These are phyloP conservation scores for Mycosphaerella sp. DNA, from an alignment of 2,329 filamentous ascomycete genomes.

Conservation along the genomic window DNA sequence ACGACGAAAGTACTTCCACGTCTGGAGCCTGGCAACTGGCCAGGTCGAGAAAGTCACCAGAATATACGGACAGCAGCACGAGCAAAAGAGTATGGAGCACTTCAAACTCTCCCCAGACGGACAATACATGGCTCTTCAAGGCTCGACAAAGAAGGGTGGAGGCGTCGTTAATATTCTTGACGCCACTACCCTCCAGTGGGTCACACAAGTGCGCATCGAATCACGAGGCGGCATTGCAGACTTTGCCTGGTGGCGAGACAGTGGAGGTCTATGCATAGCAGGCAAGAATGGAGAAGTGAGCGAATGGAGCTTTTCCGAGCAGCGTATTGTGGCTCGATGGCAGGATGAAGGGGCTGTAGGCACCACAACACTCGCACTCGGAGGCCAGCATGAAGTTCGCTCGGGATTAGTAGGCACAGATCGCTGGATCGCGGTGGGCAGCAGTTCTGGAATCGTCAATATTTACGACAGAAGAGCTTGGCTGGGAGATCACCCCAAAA, in stretches of 20 bases:
- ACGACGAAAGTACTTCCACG: slow-evolving; percentile 84
- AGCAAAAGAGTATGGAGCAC: slow-evolving; percentile 84
- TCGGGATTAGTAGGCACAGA: slow-evolving; percentile 63
- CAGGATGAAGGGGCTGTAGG: slow-evolving; percentile 83
- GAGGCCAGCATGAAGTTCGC: slow-evolving; percentile 54
- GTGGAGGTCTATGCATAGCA: slow-evolving; percentile 72
- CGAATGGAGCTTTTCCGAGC: slow-evolving; percentile 70
- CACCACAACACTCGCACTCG: slow-evolving; percentile 74
- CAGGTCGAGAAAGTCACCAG: slow-evolving; percentile 74
- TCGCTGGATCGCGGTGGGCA: slow-evolving; percentile 83
- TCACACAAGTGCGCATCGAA: slow-evolving; percentile 74
- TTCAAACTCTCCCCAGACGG: slow-evolving; percentile 87
- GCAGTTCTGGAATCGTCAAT: slow-evolving; percentile 81
- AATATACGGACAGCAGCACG: slow-evolving; percentile 67
- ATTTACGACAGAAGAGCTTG: slow-evolving; percentile 78
- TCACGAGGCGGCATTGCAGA: slow-evolving; percentile 78
- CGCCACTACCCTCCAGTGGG: slow-evolving; percentile 77
- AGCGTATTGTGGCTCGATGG: slow-evolving; percentile 74
- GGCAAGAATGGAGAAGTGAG: slow-evolving; percentile 85
- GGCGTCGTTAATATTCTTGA: slow-evolving; percentile 82
- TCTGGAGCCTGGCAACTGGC: slow-evolving; percentile 82
- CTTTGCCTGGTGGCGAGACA: slow-evolving; percentile 86
- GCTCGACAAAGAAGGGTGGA: slow-evolving; percentile 74
- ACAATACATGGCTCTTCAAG: slow-evolving; percentile 74
- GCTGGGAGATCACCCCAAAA: slow-evolving; percentile 24